Evolutionary conservation across 1,284 basidiomycete species (phyloP), one percentile per base, ranked within the genome.

Genomic region (Ceratobasidium sp.): DNA sequence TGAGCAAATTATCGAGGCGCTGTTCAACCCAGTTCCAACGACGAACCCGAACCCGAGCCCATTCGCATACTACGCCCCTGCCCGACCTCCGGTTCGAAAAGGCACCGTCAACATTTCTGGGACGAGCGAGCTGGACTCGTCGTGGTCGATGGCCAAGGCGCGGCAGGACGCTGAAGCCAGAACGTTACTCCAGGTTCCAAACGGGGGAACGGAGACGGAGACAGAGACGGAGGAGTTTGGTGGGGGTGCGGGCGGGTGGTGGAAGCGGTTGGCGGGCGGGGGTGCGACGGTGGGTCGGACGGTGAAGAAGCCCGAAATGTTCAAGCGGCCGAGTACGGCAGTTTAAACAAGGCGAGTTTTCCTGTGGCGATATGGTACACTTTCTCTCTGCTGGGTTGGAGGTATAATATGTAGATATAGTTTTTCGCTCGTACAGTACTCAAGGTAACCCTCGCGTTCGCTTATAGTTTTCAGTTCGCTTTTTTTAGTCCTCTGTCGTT

Each of bases 1-100:
- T 2, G 90, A 92, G 79, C 84, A 84, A 61, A 84, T 93, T 61
- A 92, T 93, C 77, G 92, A 93, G 74, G 88, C 90, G 8, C 80
- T 93, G 34, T 93, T 93, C 80, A 93, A 93, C 78, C 91, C 91
- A 4, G 68, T 71, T 16, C 68, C 68, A 46, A 71, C 68, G 8
- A 71, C 68, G n/a, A 71, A 71, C 34, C 68, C 68, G 34, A 71
- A 71, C 54, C 68, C 68, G 2, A 59, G 54, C 37, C 68, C 68
- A 27, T 71, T 71, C 34, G 53, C 68, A n/a, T 71, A 71, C 41
- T 71, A 71, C 31, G 68, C 68, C 2, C 68, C 68, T 19, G 34
- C 54, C 13, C 19, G 68, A 48, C 68, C 68, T 46, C 68, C 68
- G 6, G 29, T 71, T 14, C 37, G 68, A 16, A 71, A 61, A 29